Evolutionary conservation across 148 eudicot genomes (phyloP), one percentile per base, ranked within the genome.

Genomic region (Agrostemma githago): DNA sequence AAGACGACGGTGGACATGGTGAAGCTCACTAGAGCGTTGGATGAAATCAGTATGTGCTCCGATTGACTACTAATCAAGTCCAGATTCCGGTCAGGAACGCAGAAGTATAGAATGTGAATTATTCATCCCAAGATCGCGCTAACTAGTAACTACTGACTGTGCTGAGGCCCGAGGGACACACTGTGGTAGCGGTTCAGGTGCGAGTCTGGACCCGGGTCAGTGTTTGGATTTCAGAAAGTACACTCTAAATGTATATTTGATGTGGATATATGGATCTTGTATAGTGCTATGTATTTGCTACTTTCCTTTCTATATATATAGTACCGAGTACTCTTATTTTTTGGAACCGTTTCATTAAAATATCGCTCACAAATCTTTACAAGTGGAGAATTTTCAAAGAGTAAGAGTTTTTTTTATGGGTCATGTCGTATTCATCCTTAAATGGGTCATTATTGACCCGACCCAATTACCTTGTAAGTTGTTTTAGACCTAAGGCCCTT

Each of bases 1-100:
- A 71, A 71, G 41, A 61, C 74, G 34, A 61, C 74, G 2, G 72
- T 14, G 10, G 81, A 76, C 21, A 64, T 73, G 40, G 75, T 34
- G 51, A 76, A 72, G 59, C 68, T 83, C 60, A 70, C 74, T 11
- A 53, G 79, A 43, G 81, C 79, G 8, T 75, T 83, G 67, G 83
- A 83, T 66, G 85, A 83, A 46, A 74, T 83, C 21, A 77, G 83
- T 73, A 43, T 83, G 15, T 77, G 77, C 76, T 80, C 81, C 2
- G 86, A 80, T 37, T 72, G 70, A 39, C 37, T 8, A 72, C 42
- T 51, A 17, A 53, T 40, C 62, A 69, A 38, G 26, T 19, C 44
- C 56, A 53, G 40, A 41, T 74, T 74, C 26, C 66, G 1, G 54
- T 70, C 56, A n/a, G 20, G 46, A 21, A 26, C 34, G 0, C 34